These are phyloP conservation scores for Pseudogymnoascus sp. DNA, from an alignment of 2,329 filamentous ascomycete species.

Conservation along the genomic window DNA sequence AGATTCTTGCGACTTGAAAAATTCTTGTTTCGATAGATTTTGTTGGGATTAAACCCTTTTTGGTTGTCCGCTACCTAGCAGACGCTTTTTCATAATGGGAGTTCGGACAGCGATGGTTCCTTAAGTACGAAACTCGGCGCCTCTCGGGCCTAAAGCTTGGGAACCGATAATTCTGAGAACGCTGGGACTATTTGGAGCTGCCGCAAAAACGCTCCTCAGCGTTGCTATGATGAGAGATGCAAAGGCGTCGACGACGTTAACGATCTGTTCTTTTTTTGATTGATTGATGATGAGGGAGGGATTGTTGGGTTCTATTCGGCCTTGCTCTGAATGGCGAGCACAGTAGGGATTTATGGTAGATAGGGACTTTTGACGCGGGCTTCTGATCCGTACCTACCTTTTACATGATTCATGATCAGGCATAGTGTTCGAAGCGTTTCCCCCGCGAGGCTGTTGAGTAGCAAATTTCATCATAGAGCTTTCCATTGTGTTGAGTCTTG, in stretches of 20 bases:
- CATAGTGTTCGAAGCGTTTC: constrained; percentile 8
- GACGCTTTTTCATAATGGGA: not conserved
- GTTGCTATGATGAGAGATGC: constrained; percentile 7
- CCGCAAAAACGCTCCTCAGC: not conserved
- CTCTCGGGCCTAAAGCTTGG: not conserved
- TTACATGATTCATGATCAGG: constrained; percentile 9
- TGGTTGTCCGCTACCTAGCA: constrained; percentile 4
- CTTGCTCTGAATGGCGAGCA: not conserved
- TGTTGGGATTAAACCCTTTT: not conserved
- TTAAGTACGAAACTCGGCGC: not conserved
- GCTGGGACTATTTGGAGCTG: constrained; percentile 3
- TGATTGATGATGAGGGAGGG: constrained; percentile 6
- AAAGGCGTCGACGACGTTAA: constrained; percentile 7
- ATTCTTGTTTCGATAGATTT: constrained; percentile 10
- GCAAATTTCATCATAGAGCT: constrained; percentile 7
- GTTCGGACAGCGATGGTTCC: constrained; percentile 2
- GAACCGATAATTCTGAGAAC: constrained; percentile 5
- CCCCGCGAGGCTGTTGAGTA: not conserved
- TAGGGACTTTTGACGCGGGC: constrained; percentile 3
- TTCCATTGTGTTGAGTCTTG: not conserved
- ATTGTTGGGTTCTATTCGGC: not conserved
- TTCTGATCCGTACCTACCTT: constrained; percentile 7
- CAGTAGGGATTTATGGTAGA: constrained; percentile 9
- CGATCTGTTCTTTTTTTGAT: constrained; percentile 9
- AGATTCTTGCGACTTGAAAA: constrained; percentile 9